Evolutionary conservation across 768 basidiomycete species (phyloP), one percentile per base, ranked within the genome.

Genomic region (Cyclocybe aegerita): DNA sequence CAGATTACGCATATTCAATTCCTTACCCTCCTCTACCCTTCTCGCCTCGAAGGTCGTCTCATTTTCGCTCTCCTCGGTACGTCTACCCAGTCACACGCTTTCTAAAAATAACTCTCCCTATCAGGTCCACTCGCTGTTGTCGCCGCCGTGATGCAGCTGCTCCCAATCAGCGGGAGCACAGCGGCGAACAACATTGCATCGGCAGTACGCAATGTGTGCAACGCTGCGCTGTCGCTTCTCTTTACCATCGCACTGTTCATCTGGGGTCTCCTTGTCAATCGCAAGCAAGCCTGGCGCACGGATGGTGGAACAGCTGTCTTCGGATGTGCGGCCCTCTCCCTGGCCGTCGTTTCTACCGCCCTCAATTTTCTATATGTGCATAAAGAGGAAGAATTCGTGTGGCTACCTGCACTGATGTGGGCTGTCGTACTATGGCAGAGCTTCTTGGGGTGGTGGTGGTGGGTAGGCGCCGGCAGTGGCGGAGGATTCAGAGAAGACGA

Each of bases 361-460:
- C 85, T 96, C 67, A 93, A 95, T 53, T 90, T 98, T 59, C 66
- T 95, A 7, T 92, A 93, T 60, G 88, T 99, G 35, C 85, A 86
- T 8, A 73, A 74, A 46, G 85, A 89, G 60, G 88, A 96, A 54
- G 85, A 92, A 59, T 90, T 90, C 55, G 73, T 83, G n/a, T 98
- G 97, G 97, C 77, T 98, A 50, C 90, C 93, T 0, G 82, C 86
- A 16, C 75, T 98, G 46, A 83, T 93, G 68, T 95, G 93, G 84
- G 86, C 89, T 7, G 84, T 97, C 44, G 83, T 98, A 9, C 80
- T 98, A 14, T 99, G 97, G 97, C 97, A 99, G 75, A 92, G 84
- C 67, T 96, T 95, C 69, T 69, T 97, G 15, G 93, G 91, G 0
- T 98, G 93, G 92, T 98, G 94, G 94, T 98, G 94, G 94, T 98